Base-by-base conservation (phyloP, 352 stramenopile genomes). In the Globisporangium abappressorium region DNA sequence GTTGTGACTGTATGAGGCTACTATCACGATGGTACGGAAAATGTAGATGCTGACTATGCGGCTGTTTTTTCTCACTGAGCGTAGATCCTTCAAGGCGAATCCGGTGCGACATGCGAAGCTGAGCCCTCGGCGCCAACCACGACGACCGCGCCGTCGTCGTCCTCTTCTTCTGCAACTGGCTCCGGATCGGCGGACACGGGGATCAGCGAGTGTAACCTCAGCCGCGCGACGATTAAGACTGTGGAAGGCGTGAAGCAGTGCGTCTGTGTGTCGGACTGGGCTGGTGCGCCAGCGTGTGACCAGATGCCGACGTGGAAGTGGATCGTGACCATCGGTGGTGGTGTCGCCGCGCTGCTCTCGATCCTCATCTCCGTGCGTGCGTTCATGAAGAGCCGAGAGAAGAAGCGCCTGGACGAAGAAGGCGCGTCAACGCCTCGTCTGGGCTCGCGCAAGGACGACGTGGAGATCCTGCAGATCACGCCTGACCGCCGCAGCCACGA, bases 191-290 rank as follows among this genome's bases (percentile, higher is more conserved):
- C 62, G 26, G 73, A 80, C 58, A 62, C 72, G 15, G 69, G 64
- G 5, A 20, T 84, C 12, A 61, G 59, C 28, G 75, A 64, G 12
- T 93, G 84, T 62, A 91, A 91, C 54, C 30, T 68, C 0, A 81
- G 85, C 59, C 79, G 84, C 30, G 84, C 82, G 7, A 84, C 64
- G 43, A 59, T 87, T 36, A 78, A 87, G 56, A 54, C 66, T 0
- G 75, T 90, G 1, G 66, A 89, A 20, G 80, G 76, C n/a, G 56
- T 72, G 24, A 64, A 72, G 30, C 67, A 68, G 18, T 91, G 82
- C 33, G 80, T 88, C 24, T 91, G 82, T 55, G 80, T 87, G 18
- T 87, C 79, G 43, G 82, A 89, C 65, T 91, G 82, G 82, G 75
- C 76, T 1, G 78, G 83, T 28, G 77, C 82, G 38, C 82, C 82